Percentiles rank a stretch among this genome's conserved stretches.
These are phyloP conservation scores for Venturia asperata DNA, from an alignment of 2,329 filamentous ascomycete genomes.

Conservation along the genomic window DNA sequence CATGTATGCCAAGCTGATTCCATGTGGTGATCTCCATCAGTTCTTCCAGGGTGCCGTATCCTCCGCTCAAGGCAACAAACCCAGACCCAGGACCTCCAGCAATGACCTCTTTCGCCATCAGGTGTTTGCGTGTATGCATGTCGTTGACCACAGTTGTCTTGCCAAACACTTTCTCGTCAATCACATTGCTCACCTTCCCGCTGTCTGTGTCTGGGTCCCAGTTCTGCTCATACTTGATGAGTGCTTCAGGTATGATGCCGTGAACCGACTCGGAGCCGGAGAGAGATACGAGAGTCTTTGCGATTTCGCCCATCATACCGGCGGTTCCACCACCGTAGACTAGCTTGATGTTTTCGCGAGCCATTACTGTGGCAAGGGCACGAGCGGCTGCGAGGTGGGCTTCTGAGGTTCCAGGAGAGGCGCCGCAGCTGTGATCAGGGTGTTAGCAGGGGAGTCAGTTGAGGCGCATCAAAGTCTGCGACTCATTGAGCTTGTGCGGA, in stretches of 20 bases:
- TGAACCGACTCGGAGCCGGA: slow-evolving; percentile 77
- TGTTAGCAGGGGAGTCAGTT: background rate
- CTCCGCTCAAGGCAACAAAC: slow-evolving; percentile 82
- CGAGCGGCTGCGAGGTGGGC: slow-evolving; percentile 73
- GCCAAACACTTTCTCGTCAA: slow-evolving; percentile 64
- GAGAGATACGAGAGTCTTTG: slow-evolving; percentile 75
- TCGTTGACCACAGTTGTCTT: slow-evolving; percentile 81
- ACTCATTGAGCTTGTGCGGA: no score
- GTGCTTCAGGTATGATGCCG: slow-evolving; percentile 83
- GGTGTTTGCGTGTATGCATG: slow-evolving; percentile 92
- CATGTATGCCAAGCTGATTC: slow-evolving; percentile 95
- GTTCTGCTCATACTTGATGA: slow-evolving; percentile 69
- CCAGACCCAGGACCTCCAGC: slow-evolving; percentile 74
- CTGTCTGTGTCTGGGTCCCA: background rate
- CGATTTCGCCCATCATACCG: slow-evolving; percentile 91
- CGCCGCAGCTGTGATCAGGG: slow-evolving; percentile 59
- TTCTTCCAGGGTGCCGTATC: slow-evolving; percentile 94
- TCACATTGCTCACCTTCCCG: slow-evolving; percentile 37
- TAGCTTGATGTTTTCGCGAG: slow-evolving; percentile 68
- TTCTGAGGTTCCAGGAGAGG: slow-evolving; percentile 64
- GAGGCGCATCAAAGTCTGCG: background rate
- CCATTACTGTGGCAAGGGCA: slow-evolving; percentile 64
- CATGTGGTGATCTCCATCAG: slow-evolving; percentile 85
- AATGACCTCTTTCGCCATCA: slow-evolving; percentile 87
- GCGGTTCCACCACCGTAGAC: slow-evolving; percentile 94